A percentile compares a stretch with the other conserved stretches of the same genome.
phyloP scores from a whole-genome alignment of 805 yeast genomes.

The Metschnikowia vanudenii region DNA sequence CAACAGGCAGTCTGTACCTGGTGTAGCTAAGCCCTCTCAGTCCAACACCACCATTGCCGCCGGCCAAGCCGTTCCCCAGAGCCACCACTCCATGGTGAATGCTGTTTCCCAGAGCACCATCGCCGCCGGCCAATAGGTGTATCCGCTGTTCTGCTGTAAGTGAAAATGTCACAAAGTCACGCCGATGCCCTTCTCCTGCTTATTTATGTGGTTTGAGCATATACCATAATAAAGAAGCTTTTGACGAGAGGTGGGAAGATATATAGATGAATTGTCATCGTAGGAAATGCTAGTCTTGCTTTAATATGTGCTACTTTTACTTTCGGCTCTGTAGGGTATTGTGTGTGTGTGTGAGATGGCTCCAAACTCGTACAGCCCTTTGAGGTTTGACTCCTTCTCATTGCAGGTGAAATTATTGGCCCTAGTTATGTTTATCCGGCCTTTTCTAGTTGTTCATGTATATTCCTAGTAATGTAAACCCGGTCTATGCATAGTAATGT shows the following conservation, averaged over 20 bases:
- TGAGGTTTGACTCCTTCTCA: too few relatives aligned
- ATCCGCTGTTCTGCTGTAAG: not conserved
- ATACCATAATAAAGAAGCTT: not conserved
- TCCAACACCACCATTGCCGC: constrained; percentile 4
- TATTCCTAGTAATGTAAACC: too few relatives aligned
- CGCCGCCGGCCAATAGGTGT: constrained; percentile 9
- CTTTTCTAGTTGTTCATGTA: too few relatives aligned
- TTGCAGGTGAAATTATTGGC: too few relatives aligned
- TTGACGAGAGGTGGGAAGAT: not conserved
- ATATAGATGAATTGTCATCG: not conserved
- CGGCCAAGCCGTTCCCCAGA: constrained; percentile 5
- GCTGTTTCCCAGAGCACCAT: constrained; percentile 20
- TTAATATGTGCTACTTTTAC: too few relatives aligned
- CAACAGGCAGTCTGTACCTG: constrained; percentile 33
- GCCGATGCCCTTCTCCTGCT: not conserved
- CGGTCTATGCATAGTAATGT: too few relatives aligned
- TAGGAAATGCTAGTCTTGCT: constrained; percentile 2
- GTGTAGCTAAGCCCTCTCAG: constrained; percentile 9
- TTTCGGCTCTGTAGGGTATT: not conserved
- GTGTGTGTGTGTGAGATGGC: too few relatives aligned
- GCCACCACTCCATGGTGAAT: constrained; percentile 17
- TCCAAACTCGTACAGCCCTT: too few relatives aligned
- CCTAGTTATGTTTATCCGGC: too few relatives aligned
- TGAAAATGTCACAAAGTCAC: too few relatives aligned
- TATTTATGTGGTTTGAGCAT: not conserved